Evolutionary conservation across 2,329 filamentous ascomycete species (phyloP).

Genomic region (Diplocarpon rosae): DNA sequence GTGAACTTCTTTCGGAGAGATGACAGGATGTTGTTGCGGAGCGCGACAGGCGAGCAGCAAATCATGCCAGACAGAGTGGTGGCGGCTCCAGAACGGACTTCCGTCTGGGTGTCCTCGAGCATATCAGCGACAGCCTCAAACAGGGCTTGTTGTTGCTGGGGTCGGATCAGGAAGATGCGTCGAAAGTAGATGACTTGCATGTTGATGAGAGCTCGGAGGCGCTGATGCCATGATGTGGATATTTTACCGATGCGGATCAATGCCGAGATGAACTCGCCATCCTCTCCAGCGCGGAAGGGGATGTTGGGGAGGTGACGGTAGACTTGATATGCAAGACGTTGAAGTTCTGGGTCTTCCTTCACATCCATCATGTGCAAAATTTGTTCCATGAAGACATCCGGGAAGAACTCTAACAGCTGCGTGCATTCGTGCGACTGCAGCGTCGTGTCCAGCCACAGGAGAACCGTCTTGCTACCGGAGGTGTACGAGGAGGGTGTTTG

Average conservation of each 20-base stretch:
- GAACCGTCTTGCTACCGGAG: slow-evolving; percentile 87
- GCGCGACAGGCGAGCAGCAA: slow-evolving; percentile 72
- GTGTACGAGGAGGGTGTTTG: slow-evolving; percentile 93
- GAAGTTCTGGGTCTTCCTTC: slow-evolving; percentile 93
- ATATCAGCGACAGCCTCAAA: slow-evolving; percentile 93
- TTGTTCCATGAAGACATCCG: slow-evolving; percentile 78
- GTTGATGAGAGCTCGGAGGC: slow-evolving; percentile 87
- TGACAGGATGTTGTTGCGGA: slow-evolving; percentile 68
- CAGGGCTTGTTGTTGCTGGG: slow-evolving; percentile 63
- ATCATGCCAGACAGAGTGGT: slow-evolving; percentile 96
- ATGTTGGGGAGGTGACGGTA: slow-evolving; percentile 95
- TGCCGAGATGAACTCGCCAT: slow-evolving; percentile 70
- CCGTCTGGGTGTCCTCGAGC: slow-evolving; percentile 83
- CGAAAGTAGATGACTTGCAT: slow-evolving; percentile 99
- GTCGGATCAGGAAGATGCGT: slow-evolving; percentile 75
- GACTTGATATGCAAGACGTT: slow-evolving; percentile 89
- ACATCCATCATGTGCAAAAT: slow-evolving; percentile 99
- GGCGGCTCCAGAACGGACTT: slow-evolving; percentile 87
- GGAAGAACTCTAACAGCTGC: slow-evolving; percentile 84
- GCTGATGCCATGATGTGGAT: slow-evolving; percentile 87
- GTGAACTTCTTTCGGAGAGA: slow-evolving; percentile 73
- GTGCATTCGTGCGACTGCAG: slow-evolving; percentile 88
- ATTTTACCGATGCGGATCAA: slow-evolving; percentile 81
- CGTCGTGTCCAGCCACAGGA: slow-evolving; percentile 89
- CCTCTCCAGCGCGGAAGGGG: slow-evolving; percentile 78